Evolutionary conservation across 345 rosid genomes (phyloP).

Genomic region (Psidium friedrichsthalianum): DNA sequence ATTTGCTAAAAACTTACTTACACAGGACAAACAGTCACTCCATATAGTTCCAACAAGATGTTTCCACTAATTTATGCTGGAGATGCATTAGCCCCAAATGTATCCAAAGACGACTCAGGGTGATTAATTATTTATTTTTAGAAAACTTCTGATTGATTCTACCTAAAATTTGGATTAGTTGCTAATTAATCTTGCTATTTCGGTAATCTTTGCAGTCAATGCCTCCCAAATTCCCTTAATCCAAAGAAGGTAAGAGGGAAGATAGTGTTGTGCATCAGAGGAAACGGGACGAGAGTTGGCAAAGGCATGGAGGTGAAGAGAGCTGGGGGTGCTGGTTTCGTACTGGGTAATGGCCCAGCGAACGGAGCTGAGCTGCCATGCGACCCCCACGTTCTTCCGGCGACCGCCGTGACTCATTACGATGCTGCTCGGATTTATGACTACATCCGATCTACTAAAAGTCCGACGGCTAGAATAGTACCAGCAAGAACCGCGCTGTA

Average conservation of each 20-base stretch:
- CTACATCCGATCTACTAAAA: conserved; percentile 49
- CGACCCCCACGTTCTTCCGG: conserved; percentile 59
- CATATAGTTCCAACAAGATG: conserved; percentile 21
- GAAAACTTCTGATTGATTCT: background rate
- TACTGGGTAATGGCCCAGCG: conserved; percentile 36
- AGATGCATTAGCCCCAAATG: conserved; percentile 35
- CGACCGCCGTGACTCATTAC: conserved; percentile 19
- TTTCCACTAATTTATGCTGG: conserved; percentile 57
- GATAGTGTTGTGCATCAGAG: conserved; percentile 68
- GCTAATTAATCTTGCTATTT: background rate
- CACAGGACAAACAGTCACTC: conserved; percentile 51
- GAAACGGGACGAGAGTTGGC: conserved; percentile 37
- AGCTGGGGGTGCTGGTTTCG: conserved; percentile 69
- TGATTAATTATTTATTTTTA: background rate
- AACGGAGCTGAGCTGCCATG: conserved; percentile 13
- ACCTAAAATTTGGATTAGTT: background rate
- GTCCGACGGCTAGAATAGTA: conserved; percentile 38
- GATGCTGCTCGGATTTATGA: conserved; percentile 26
- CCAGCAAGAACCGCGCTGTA: conserved; percentile 32
- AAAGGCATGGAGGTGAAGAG: conserved; percentile 75
- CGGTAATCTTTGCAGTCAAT: conserved; percentile 31
- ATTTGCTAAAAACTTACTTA: background rate
- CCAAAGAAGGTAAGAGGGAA: conserved; percentile 61
- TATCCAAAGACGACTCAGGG: conserved; percentile 26
- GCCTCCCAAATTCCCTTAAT: conserved; percentile 51